These are phyloP conservation scores for Metschnikowia amazonensis DNA, from an alignment of 805 yeast genomes.

Conservation along the genomic window DNA sequence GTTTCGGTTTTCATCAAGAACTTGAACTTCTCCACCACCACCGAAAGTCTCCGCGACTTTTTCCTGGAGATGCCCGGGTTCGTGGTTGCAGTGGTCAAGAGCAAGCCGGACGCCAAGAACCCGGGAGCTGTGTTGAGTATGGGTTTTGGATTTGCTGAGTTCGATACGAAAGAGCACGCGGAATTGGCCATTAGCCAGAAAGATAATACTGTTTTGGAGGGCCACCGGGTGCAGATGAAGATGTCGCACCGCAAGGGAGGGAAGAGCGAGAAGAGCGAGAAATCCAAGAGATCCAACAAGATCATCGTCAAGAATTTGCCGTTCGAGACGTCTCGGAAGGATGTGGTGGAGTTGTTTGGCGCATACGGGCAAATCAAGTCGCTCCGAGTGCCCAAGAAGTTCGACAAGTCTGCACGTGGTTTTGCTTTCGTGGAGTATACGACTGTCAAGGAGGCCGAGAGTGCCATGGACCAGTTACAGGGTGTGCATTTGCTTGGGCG, in stretches of 20 bases:
- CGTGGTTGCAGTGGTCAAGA: slow-evolving; percentile 74
- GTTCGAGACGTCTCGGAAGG: slow-evolving; percentile 91
- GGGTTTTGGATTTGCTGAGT: slow-evolving; percentile 98
- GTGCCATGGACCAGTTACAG: slow-evolving; percentile 86
- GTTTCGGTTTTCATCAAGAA: slow-evolving; percentile 90
- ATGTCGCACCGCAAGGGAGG: slow-evolving; percentile 67
- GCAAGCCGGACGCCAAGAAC: slow-evolving; percentile 81
- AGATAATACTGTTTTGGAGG: slow-evolving; percentile 78
- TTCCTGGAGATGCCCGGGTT: slow-evolving; percentile 78
- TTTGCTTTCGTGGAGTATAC: slow-evolving; percentile 95
- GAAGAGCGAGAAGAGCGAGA: slow-evolving; percentile 23
- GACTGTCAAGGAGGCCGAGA: slow-evolving; percentile 82
- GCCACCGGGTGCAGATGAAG: slow-evolving; percentile 86
- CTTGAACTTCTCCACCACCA: slow-evolving; percentile 77
- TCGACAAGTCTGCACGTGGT: slow-evolving; percentile 93
- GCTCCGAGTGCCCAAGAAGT: slow-evolving; percentile 93
- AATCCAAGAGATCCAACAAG: slow-evolving; percentile 55
- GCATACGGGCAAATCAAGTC: slow-evolving; percentile 93
- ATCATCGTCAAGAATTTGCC: slow-evolving; percentile 95
- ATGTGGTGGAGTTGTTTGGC: slow-evolving; percentile 86
- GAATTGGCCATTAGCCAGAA: slow-evolving; percentile 64
- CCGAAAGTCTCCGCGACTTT: slow-evolving; percentile 48
- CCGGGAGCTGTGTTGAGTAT: slow-evolving; percentile 69
- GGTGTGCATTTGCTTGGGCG: slow-evolving; percentile 98
- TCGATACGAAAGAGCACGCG: slow-evolving; percentile 74